Percentiles rank a stretch among this genome's conserved stretches.
Evolutionary conservation across 768 basidiomycete species (phyloP).

Genomic region (Rubroboletus pulcherrimus): DNA sequence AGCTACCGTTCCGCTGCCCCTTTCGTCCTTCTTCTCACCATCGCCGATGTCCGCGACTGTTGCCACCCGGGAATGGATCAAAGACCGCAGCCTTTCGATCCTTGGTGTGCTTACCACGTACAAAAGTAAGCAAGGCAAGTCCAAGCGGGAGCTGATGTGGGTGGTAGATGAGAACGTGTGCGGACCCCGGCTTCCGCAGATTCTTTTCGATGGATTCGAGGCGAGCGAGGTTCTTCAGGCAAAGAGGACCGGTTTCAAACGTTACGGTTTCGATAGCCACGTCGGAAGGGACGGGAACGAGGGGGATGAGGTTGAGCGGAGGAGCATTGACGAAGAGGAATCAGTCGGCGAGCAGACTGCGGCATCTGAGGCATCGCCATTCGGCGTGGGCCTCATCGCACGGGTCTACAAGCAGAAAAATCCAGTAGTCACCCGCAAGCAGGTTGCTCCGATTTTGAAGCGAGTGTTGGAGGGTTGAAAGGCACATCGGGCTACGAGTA

Average conservation of each 20-base stretch:
- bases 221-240: conserved; percentile 47
- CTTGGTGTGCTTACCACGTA: conserved; percentile 82
- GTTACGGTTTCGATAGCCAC: conserved; percentile 13
- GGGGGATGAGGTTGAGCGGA: conserved; percentile 15
- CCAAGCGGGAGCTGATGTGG: conserved; percentile 66
- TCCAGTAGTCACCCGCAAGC: conserved; percentile 58
- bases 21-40: conserved; percentile 43
- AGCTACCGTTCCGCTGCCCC: conserved; percentile 72
- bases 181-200: conserved; percentile 31
- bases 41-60: conserved; percentile 11
- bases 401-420: conserved; percentile 68
- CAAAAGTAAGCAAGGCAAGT: conserved; percentile 48
- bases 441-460: conserved; percentile 63
- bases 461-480: conserved; percentile 48
- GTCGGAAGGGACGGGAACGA: conserved; percentile 2
- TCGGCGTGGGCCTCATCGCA: conserved; percentile 26
- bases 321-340: conserved; percentile 16
- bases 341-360: conserved; percentile 15
- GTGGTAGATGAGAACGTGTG: conserved; percentile 45
- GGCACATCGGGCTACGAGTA: background rate
- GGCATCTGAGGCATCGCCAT: conserved; percentile 18
- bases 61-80: conserved; percentile 54
- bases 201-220: conserved; percentile 60
- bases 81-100: conserved; percentile 56
- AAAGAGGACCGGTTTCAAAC: conserved; percentile 36